Evolutionary conservation across 371 early-diverging fungal species (phyloP), one percentile per base, ranked within the genome.

Genomic region (Mortierella polycephala): DNA sequence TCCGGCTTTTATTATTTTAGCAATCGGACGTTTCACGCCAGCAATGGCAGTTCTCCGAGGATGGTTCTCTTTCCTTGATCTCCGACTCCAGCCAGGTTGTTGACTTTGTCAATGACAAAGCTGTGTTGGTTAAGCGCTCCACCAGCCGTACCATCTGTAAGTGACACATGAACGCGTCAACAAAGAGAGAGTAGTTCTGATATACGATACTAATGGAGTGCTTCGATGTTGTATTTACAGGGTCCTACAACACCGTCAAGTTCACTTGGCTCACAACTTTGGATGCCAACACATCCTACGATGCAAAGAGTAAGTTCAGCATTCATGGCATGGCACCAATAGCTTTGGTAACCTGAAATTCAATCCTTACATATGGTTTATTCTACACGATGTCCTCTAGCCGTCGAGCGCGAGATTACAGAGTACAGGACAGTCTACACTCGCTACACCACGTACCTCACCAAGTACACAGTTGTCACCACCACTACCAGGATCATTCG

Each of bases 401-500:
- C 46, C 6, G 63, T 71, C 59, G 60, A 75, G 54, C 52, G 60
- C 18, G 76, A 75, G 58, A 30, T 75, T 12, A 71, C 70, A 37
- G 71, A 75, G 67, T 75, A 70, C 67, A 60, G 41, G 44, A 75
- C 76, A 21, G 71, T 75, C 54, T 75, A 75, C 71, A 75, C 76
- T 44, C 76, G 76, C 55, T 75, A 75, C 51, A 58, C 67, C 63
- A 62, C 66, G 57, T 75, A 75, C 61, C 40, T 75, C 47, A 70
- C 71, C 57, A 61, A 47, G 40, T 41, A 64, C 71, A 75, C 76
- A 42, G 42, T 71, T 61, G 63, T 41, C 45, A 71, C 62, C 18
- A 74, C 56, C 13, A 69, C 67, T 5, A 74, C 69, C 42, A 70
- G 56, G 20, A 62, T 54, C 30, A 70, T 54, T 60, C 59, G 60